Evolutionary conservation across 768 basidiomycete species (phyloP).

Genomic region (Pulveroboletus sp.): DNA sequence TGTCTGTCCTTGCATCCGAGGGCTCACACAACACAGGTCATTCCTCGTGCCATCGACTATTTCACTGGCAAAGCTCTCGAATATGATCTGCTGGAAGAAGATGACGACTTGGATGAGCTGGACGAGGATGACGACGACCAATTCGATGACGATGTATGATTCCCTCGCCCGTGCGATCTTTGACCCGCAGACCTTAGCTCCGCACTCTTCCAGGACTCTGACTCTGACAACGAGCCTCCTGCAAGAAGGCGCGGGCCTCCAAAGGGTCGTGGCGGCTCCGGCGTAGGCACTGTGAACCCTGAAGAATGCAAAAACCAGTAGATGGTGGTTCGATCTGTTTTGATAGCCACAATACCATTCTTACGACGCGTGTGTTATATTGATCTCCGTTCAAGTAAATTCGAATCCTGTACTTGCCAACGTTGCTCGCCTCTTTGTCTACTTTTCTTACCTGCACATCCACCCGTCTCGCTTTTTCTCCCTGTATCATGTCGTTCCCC

Average conservation of each 20-base stretch:
- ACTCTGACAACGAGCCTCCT: conserved; percentile 62
- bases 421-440: too few relatives aligned
- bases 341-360: conserved; percentile 18
- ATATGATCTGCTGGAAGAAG: conserved; percentile 59
- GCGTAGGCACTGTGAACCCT: conserved; percentile 45
- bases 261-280: conserved; percentile 48
- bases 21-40: conserved; percentile 51
- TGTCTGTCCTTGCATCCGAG: background rate
- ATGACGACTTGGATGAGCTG: conserved; percentile 57
- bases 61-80: conserved; percentile 96
- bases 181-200: conserved; percentile 17
- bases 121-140: conserved; percentile 47
- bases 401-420: too few relatives aligned
- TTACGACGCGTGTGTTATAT: conserved; percentile 13
- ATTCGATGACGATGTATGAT: conserved; percentile 57
- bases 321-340: conserved; percentile 14
- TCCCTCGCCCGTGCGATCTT: conserved; percentile 10
- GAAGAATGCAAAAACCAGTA: conserved; percentile 95
- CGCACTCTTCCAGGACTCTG: conserved; percentile 48
- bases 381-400: conserved; percentile 10
- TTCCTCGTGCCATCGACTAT: conserved; percentile 93
- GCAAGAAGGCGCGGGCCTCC: conserved; percentile 53
- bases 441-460: too few relatives aligned
- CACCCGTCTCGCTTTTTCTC: too few relatives aligned
- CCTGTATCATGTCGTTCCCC: too few relatives aligned